phyloP scores from a whole-genome alignment of 352 stramenopile species.

The Pilasporangium apinafurcum region DNA sequence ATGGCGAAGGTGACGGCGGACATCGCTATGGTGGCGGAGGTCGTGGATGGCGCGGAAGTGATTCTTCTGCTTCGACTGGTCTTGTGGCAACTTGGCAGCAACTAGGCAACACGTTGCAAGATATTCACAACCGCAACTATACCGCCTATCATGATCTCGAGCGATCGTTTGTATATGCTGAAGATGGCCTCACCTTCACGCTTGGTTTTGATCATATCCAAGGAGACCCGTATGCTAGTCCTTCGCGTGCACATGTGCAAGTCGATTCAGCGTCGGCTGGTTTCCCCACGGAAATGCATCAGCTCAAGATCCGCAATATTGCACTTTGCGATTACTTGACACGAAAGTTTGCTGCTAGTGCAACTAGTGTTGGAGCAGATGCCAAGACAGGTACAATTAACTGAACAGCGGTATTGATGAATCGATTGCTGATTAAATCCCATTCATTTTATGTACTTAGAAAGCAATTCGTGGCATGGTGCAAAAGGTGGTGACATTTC shows the following conservation, averaged over 20 bases:
- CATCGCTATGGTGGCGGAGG: slow-evolving; percentile 9
- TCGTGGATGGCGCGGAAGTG: slow-evolving; percentile 1
- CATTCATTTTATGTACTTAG: slow-evolving; percentile 1
- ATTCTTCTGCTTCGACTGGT: slow-evolving; percentile 8
- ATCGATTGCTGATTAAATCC: slow-evolving; percentile 3
- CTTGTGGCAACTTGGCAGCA: slow-evolving; percentile 33
- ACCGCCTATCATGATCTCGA: slow-evolving; percentile 74
- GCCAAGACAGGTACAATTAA: slow-evolving; percentile 50
- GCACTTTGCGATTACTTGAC: slow-evolving; percentile 90
- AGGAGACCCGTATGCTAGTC: slow-evolving; percentile 93
- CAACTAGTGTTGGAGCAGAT: slow-evolving; percentile 43
- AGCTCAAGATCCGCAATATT: slow-evolving; percentile 73
- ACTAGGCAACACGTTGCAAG: slow-evolving; percentile 34
- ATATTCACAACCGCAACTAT: slow-evolving; percentile 82
- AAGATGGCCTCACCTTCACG: slow-evolving; percentile 41
- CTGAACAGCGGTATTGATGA: too few species aligned
- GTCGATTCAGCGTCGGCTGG: slow-evolving; percentile 59
- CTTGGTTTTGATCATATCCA: slow-evolving; percentile 93
- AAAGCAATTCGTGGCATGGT: slow-evolving; percentile 75
- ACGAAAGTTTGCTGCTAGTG: slow-evolving; percentile 68
- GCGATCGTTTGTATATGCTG: slow-evolving; percentile 32
- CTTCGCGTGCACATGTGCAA: slow-evolving; percentile 90
- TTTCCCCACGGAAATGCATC: slow-evolving; percentile 79
- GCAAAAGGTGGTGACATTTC: slow-evolving; percentile 93
- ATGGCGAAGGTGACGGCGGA: slow-evolving; percentile 10